phyloP scores from a whole-genome alignment of 768 basidiomycete species.

The Hortiboletus flavorubellus region DNA sequence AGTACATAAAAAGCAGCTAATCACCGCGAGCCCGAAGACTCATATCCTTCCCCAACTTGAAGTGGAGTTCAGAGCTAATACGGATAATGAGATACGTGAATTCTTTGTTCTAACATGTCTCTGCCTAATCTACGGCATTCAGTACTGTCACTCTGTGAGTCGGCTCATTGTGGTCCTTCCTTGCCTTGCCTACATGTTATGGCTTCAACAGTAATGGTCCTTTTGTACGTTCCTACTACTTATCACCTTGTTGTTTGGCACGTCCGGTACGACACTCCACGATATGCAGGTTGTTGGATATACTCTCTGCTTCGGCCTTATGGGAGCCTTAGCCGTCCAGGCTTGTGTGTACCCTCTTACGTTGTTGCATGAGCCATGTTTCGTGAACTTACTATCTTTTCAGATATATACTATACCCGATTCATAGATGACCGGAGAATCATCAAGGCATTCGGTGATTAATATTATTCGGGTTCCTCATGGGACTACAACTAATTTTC shows the following conservation, averaged over 20 bases:
- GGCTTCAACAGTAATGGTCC: conserved; percentile 2
- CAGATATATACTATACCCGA: conserved; percentile 19
- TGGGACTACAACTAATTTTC: neutral
- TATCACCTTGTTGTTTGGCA: neutral
- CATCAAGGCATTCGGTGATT: conserved; percentile 17
- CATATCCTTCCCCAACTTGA: too few relatives aligned
- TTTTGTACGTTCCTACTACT: conserved; percentile 5
- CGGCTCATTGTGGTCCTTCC: neutral
- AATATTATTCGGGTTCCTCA: rapidly evolving
- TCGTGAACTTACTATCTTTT: neutral
- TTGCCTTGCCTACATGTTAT: too few relatives aligned
- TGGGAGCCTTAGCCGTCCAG: conserved; percentile 17
- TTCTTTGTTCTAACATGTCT: too few relatives aligned
- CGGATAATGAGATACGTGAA: neutral
- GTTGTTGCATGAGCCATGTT: too few relatives aligned
- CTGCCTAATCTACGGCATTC: neutral
- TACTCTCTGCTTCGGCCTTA: conserved; percentile 10
- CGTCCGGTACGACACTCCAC: neutral
- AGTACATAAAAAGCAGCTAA: too few relatives aligned
- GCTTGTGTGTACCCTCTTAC: conserved; percentile 3
- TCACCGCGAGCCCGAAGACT: too few relatives aligned
- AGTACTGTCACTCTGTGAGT: neutral
- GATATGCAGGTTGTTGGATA: conserved; percentile 13
- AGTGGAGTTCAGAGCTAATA: neutral
- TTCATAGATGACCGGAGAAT: conserved; percentile 13